Percentiles rank a stretch among this genome's conserved stretches.
phyloP scores from a whole-genome alignment of 805 yeast species.

The Clavispora carvajalis region DNA sequence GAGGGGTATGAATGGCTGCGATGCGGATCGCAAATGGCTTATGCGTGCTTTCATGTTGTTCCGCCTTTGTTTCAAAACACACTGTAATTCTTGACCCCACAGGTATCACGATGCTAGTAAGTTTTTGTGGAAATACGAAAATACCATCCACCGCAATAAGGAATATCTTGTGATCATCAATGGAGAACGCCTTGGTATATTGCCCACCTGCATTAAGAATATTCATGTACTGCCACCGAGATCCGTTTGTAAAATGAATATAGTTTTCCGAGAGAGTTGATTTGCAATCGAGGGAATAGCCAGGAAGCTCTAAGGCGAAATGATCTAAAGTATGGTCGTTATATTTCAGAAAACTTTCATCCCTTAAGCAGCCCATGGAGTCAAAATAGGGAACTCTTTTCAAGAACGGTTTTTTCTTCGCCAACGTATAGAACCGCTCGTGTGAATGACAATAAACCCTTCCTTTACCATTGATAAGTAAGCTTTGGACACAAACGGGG shows the following conservation, averaged over 20 bases:
- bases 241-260: constrained; percentile 17
- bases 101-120: constrained; percentile 24
- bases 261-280: constrained; percentile 16
- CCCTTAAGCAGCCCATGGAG: constrained; percentile 19
- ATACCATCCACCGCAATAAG: constrained; percentile 30
- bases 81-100: constrained; percentile 28
- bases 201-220: constrained; percentile 31
- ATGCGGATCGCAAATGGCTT: constrained; percentile 22
- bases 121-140: constrained; percentile 21
- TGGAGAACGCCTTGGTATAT: constrained; percentile 26
- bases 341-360: constrained; percentile 11
- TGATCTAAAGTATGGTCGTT: constrained; percentile 13
- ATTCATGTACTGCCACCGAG: constrained; percentile 22
- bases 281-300: constrained; percentile 18
- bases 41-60: constrained; percentile 11
- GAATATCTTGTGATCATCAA: constrained; percentile 27
- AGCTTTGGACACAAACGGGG: constrained; percentile 28
- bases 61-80: constrained; percentile 18
- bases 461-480: constrained; percentile 28
- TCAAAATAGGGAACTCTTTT: constrained; percentile 12
- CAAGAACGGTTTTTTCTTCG: constrained; percentile 11
- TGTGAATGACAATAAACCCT: constrained; percentile 19
- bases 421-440: constrained; percentile 9
- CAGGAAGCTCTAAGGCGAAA: constrained; percentile 20
- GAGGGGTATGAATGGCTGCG: constrained; percentile 25